Base-by-base conservation (phyloP, 164 flowering plant genomes). In the Vitis rotundifolia region DNA sequence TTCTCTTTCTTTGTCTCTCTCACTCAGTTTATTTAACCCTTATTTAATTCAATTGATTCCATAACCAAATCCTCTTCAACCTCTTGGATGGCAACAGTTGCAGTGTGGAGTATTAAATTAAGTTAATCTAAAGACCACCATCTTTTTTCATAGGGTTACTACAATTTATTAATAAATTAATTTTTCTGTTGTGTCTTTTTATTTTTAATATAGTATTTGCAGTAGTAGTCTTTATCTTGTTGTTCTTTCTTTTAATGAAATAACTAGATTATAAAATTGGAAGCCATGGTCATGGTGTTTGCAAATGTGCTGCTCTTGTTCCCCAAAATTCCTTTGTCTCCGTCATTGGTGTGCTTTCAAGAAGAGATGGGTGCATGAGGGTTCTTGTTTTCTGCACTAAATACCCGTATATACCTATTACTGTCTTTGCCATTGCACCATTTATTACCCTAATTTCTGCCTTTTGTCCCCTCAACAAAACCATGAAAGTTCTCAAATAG, bases 391-490 rank as follows among this genome's bases (percentile, higher is more conserved):
- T 79, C 72, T 72, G 81, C 55, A 77, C 69, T 73, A 73, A 69
- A 58, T 59, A 67, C 65, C 78, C 82, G 71, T 63, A 72, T 72
- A 77, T 74, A 62, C 73, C 75, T 82, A 66, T 78, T 61, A 68
- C 57, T 88, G 89, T 86, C 84, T 75, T 78, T 76, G 61, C 76
- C 52, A 69, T 64, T 70, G 76, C 68, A 73, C 76, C 69, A 70
- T 70, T 67, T 71, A 58, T 79, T 78, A 68, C 92, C 97, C 83
- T 82, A 88, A 86, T 75, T 79, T 78, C 76, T 84, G 94, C 85
- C 81, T 70, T 80, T 68, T 87, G 91, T 87, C 87, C 80, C 92
- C 89, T 81, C 84, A 86, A 79, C 97, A 91, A 88, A 86, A 84
- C 85, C 86, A 85, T 89, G 63, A 78, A 87, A 91, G 78, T 88